Base-by-base conservation (phyloP, 2,329 filamentous ascomycete species). In the Pseudonectria foliicola region DNA sequence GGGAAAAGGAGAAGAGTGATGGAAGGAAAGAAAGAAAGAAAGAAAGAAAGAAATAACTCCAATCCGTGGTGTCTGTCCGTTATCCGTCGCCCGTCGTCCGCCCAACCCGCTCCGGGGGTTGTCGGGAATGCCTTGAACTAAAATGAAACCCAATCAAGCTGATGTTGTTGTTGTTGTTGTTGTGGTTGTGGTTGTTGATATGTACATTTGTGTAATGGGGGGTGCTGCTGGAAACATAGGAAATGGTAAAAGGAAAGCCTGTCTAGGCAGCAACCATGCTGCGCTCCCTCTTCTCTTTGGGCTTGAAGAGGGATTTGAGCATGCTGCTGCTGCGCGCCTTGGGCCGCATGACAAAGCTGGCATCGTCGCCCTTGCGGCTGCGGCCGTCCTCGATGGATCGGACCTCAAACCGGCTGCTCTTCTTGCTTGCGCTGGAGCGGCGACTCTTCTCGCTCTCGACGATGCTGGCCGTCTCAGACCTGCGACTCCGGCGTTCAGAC, bases 301-400 rank as follows among this genome's bases (percentile, higher is more conserved):
- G 70, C 62, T 71, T 73, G 52, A 79, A 77, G 38, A 78, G 44
- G 3, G 65, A 58, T 61, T 76, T 77, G 43, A 79, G 64, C 71
- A 77, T 73, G 49, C 68, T 76, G 27, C 50, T 57, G 34, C 54
- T 53, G 48, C 64, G 67, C 41, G 63, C 64, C 53, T 69, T 73
- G 8, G 67, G 64, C 27, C 66, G 57, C n/a, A 71, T 43, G 3
- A 66, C 62, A 21, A 61, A 35, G 31, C 62, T 44, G 24, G 56
- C 62, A 32, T 62, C 62, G 49, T 42, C 62, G 55, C 45, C 44
- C 34, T 54, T 45, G 40, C 51, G 37, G 44, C 54, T 52, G 31
- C 48, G 43, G 26, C 56, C 53, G 29, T 62, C 59, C n/a, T 65
- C 61, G 31, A 60, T 57, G 42, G 59, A 53, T 50, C 60, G 43